Percentiles rank a stretch among this genome's conserved stretches.
These are phyloP conservation scores for Cytospora leucostoma DNA, from an alignment of 2,329 filamentous ascomycete genomes.

Conservation along the genomic window DNA sequence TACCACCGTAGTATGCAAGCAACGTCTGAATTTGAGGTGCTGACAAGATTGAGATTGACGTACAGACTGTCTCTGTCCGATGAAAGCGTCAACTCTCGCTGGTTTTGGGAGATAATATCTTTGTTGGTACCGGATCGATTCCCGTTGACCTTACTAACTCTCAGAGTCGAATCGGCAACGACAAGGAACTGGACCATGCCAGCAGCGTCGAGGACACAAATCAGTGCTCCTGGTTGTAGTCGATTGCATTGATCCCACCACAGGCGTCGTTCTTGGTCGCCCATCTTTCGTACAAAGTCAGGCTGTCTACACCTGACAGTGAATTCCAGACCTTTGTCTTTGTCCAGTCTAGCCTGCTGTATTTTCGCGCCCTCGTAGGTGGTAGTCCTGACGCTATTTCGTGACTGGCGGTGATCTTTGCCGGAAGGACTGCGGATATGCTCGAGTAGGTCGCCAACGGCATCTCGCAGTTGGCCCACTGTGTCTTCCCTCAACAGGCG, in stretches of 20 bases:
- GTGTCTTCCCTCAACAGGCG: conserved; percentile 58
- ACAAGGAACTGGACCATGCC: conserved; percentile 45
- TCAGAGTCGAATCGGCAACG: conserved; percentile 39
- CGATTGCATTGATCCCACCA: conserved; percentile 55
- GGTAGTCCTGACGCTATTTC: conserved; percentile 38
- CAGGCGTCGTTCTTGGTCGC: conserved; percentile 38
- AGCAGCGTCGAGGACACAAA: conserved; percentile 48
- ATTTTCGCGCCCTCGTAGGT: conserved; percentile 41
- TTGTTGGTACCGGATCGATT: not conserved
- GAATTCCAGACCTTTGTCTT: conserved; percentile 46
- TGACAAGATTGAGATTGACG: conserved; percentile 37
- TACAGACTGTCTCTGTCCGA: conserved; percentile 36
- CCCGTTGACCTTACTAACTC: not conserved
- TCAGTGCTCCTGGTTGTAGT: conserved; percentile 51
- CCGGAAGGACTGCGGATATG: conserved; percentile 31
- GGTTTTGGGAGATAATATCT: not conserved
- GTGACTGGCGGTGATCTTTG: conserved; percentile 23
- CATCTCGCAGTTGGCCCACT: conserved; percentile 54
- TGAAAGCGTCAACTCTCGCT: conserved; percentile 34
- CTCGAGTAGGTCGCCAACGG: conserved; percentile 44
- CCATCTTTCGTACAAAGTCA: conserved; percentile 30
- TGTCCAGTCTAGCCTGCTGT: conserved; percentile 39
- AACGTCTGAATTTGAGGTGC: conserved; percentile 31
- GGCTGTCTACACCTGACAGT: conserved; percentile 50
- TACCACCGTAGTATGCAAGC: conserved; percentile 37